These are phyloP conservation scores for Coprinopsis sp. DNA, from an alignment of 768 basidiomycete species.

Conservation along the genomic window DNA sequence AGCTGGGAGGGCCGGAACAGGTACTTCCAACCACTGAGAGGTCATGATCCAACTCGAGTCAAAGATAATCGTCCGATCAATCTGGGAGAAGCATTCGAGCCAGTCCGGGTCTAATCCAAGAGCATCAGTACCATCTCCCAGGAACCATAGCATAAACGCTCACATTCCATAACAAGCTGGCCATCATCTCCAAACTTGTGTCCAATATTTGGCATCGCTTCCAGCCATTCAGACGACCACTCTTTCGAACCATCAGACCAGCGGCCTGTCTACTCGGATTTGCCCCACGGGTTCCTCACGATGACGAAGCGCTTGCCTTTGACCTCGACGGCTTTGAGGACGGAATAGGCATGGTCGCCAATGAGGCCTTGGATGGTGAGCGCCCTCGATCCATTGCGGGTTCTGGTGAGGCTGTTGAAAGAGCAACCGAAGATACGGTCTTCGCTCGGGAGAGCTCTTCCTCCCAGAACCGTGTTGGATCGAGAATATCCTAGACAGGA, in stretches of 20 bases:
- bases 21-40: conserved; percentile 46
- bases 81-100: conserved; percentile 26
- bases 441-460: conserved; percentile 48
- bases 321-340: conserved; percentile 38
- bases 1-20: conserved; percentile 33
- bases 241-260: conserved; percentile 48
- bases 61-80: conserved; percentile 42
- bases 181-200: conserved; percentile 45
- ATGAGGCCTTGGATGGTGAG: no score
- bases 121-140: background rate
- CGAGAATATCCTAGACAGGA: conserved; percentile 38
- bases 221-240: conserved; percentile 34
- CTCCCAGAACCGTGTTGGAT: conserved; percentile 46
- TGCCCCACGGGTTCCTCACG: conserved; percentile 46
- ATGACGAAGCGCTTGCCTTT: conserved; percentile 42
- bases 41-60: conserved; percentile 43
- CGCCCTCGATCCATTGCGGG: no score
- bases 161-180: conserved; percentile 44
- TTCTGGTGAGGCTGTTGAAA: conserved; percentile 32
- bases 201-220: conserved; percentile 28
- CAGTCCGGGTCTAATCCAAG: background rate
- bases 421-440: conserved; percentile 51
- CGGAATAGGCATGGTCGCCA: conserved; percentile 42
- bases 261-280: conserved; percentile 41
- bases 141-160: background rate